A percentile compares a stretch with the other conserved stretches of the same genome.
Evolutionary conservation across 1,284 basidiomycete species (phyloP).

Genomic region (Chiua sp.): DNA sequence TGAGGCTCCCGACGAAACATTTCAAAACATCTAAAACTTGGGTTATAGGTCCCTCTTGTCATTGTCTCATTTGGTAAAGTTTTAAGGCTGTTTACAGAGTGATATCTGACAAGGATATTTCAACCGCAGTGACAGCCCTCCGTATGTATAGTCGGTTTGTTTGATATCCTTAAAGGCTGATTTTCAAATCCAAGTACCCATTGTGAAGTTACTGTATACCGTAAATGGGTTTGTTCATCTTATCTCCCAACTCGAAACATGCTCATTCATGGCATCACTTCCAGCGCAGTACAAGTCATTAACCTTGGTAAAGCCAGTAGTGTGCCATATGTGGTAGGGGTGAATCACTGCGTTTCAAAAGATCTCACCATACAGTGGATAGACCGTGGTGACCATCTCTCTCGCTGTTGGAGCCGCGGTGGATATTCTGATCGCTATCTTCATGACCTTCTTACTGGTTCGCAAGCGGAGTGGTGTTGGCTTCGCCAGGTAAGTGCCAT

Average conservation of each 20-base stretch:
- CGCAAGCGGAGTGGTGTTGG: too few relatives aligned
- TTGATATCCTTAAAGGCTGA: neutral
- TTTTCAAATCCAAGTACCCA: constrained; percentile 5
- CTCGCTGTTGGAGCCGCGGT: neutral
- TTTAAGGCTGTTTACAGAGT: rapidly evolving
- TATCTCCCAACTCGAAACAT: too few relatives aligned
- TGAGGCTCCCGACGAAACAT: neutral
- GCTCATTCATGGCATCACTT: neutral
- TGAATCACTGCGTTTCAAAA: neutral
- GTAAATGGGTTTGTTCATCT: constrained; percentile 1
- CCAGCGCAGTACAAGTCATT: neutral
- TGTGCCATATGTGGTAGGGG: neutral
- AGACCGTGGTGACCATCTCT: neutral
- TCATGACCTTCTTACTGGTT: neutral
- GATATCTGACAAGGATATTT: neutral
- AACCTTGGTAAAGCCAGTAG: neutral
- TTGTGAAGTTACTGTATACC: neutral
- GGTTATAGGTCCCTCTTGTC: constrained; percentile 2
- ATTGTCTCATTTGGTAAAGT: constrained; percentile 10
- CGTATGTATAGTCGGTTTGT: constrained; percentile 2
- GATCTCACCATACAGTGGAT: neutral
- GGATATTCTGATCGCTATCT: neutral
- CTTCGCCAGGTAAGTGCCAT: too few relatives aligned
- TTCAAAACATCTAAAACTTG: neutral
- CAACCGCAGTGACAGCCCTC: neutral